Base-by-base conservation (phyloP, 805 yeast species). In the Teunomyces pallodes region DNA sequence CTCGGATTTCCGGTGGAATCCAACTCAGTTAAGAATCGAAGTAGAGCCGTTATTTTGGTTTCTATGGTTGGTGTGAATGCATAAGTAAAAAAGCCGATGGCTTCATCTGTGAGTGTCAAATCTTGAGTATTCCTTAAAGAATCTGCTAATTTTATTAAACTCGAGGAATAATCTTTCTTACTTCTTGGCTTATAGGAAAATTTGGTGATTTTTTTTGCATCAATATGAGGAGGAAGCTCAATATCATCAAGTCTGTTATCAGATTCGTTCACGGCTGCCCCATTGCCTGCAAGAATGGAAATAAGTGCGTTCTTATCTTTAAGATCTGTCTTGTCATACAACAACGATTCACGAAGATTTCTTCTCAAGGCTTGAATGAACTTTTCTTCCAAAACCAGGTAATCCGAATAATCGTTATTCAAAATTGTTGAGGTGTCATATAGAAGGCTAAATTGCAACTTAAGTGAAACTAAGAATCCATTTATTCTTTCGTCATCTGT, bases 171-270 rank as follows among this genome's bases (percentile, higher is more conserved):
- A 2, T 30, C 33, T 13, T 53, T 53, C n/a, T 42, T 48, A 3
- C 26, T 35, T 9, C 10, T 33, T 3, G 20, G 35, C 14, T 46
- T 36, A 17, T 42, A 16, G 3, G 44, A 32, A 14, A 56, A 31
- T n/a, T 50, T 58, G 1, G 61, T 52, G 7, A 73, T 53, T 24
- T 61, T 64, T 12, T 50, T 58, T 2, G 71, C 70, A 50, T 73
- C 63, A 12, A 73, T 66, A 39, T 62, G 59, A 3, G 70, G 64
- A 1, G 77, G 77, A 17, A 73, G 57, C 39, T 67, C 65, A 14
- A 73, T 61, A 17, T 65, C 56, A 43, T 72, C 75, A 5, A 69
- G 50, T 24, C 55, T 56, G 44, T 68, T 69, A 1, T 48, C 51
- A 12, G 43, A 24, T 13, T 46, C 51, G 3, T 36, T 36, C 3